Conservation (phyloP, 2,329 filamentous ascomycete genomes). For the Paramyrothecium roridum region DNA sequence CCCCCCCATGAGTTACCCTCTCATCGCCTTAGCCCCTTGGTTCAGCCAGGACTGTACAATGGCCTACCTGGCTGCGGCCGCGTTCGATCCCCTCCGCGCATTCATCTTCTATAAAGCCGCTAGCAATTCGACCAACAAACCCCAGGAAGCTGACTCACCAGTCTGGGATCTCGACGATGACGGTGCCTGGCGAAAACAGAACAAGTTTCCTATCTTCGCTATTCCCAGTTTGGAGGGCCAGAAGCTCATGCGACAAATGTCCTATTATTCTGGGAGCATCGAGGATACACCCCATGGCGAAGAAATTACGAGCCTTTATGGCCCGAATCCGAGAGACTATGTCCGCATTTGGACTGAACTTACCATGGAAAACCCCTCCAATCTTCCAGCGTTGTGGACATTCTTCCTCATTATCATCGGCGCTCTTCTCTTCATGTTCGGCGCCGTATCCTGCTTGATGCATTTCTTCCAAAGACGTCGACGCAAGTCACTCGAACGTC, state of each 20-base stretch:
- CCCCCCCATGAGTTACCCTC: slow-evolving; percentile 63
- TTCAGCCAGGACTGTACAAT: slow-evolving; percentile 69
- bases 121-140: slow-evolving; percentile 52
- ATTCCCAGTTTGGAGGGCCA: slow-evolving; percentile 66
- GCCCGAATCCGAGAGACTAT: slow-evolving; percentile 54
- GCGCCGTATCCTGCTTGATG: slow-evolving; percentile 67
- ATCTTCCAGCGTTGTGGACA: slow-evolving; percentile 75
- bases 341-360: slow-evolving; percentile 59
- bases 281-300: slow-evolving; percentile 56
- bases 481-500: slow-evolving; percentile 62
- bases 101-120: slow-evolving; percentile 61
- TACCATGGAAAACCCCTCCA: slow-evolving; percentile 39
- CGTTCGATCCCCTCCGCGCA: slow-evolving; percentile 55
- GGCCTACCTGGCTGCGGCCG: slow-evolving; percentile 65
- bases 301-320: slow-evolving; percentile 53
- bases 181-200: slow-evolving; percentile 67
- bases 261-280: slow-evolving; percentile 74
- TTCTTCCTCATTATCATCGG: slow-evolving; percentile 71
- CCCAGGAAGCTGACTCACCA: slow-evolving; percentile 61
- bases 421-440: slow-evolving; percentile 66
- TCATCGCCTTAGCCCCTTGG: slow-evolving; percentile 87
- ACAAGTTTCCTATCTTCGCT: slow-evolving; percentile 79
- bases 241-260: slow-evolving; percentile 67
- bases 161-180: slow-evolving; percentile 70
- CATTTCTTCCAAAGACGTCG: slow-evolving; percentile 73